These are phyloP conservation scores for Fusarium graminum DNA, from an alignment of 2,329 filamentous ascomycete genomes.

Conservation along the genomic window DNA sequence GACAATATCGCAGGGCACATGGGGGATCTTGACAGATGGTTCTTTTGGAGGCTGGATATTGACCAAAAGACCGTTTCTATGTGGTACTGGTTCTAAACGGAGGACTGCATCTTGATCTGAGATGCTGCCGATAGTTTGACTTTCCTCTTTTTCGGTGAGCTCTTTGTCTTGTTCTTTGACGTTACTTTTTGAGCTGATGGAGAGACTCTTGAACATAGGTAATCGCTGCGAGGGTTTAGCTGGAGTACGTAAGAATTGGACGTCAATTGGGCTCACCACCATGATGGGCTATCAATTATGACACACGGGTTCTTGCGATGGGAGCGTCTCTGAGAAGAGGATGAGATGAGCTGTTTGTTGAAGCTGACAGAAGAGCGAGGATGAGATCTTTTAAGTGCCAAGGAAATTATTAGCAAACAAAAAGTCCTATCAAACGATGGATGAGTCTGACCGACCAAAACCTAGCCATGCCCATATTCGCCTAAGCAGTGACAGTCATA, in stretches of 20 bases:
- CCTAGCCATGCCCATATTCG: background rate
- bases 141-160: background rate
- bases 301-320: background rate
- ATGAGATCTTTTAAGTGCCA: slow-evolving; percentile 12
- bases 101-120: slow-evolving; percentile 39
- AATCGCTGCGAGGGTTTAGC: slow-evolving; percentile 36
- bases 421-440: background rate
- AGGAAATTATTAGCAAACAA: background rate
- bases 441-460: slow-evolving; percentile 3
- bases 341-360: background rate
- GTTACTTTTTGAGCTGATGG: slow-evolving; percentile 4
- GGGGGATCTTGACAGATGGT: slow-evolving; percentile 50
- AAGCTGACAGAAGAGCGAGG: slow-evolving; percentile 15
- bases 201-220: slow-evolving; percentile 25
- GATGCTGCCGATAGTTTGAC: background rate
- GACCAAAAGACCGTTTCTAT: slow-evolving; percentile 59
- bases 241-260: fast-evolving
- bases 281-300: slow-evolving; percentile 26
- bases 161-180: background rate
- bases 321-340: background rate
- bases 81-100: slow-evolving; percentile 58
- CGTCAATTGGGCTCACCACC: slow-evolving; percentile 15
- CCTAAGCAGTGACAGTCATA: background rate
- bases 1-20: slow-evolving; percentile 70
- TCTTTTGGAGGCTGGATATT: slow-evolving; percentile 60